phyloP scores from a whole-genome alignment of 2,329 filamentous ascomycete species.

The Fusarium foetens region DNA sequence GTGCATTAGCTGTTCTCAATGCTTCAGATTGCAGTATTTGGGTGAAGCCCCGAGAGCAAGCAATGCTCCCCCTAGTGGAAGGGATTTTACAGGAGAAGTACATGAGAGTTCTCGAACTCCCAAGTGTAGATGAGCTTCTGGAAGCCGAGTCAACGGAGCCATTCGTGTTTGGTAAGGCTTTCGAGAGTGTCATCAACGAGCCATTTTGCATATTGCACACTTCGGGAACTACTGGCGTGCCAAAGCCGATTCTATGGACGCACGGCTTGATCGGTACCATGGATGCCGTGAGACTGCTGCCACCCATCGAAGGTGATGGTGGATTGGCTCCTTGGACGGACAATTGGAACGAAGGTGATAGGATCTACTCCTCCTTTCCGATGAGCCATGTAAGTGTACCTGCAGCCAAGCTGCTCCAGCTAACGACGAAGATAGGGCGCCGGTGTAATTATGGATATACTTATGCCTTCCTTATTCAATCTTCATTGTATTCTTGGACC shows the following conservation, averaged over 20 bases:
- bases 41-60: conserved; percentile 40
- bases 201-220: conserved; percentile 54
- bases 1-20: conserved; percentile 48
- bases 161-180: conserved; percentile 42
- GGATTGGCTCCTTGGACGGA: conserved; percentile 42
- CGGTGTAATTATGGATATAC: conserved; percentile 55
- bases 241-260: conserved; percentile 53
- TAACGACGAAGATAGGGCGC: conserved; percentile 43
- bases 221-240: conserved; percentile 55
- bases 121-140: conserved; percentile 46
- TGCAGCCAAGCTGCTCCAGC: accelerated
- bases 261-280: conserved; percentile 49
- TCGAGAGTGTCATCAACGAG: conserved; percentile 49
- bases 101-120: conserved; percentile 45
- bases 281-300: conserved; percentile 51
- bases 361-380: conserved; percentile 46
- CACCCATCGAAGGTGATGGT: conserved; percentile 45
- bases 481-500: conserved; percentile 52
- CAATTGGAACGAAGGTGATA: conserved; percentile 36
- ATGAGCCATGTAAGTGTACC: conserved; percentile 5
- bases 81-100: conserved; percentile 38
- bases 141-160: conserved; percentile 19
- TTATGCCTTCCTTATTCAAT: conserved; percentile 51
- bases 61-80: conserved; percentile 31
- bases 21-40: conserved; percentile 47